Conservation (phyloP, 176 grass and related monocot genomes). For the Themeda triandra region DNA sequence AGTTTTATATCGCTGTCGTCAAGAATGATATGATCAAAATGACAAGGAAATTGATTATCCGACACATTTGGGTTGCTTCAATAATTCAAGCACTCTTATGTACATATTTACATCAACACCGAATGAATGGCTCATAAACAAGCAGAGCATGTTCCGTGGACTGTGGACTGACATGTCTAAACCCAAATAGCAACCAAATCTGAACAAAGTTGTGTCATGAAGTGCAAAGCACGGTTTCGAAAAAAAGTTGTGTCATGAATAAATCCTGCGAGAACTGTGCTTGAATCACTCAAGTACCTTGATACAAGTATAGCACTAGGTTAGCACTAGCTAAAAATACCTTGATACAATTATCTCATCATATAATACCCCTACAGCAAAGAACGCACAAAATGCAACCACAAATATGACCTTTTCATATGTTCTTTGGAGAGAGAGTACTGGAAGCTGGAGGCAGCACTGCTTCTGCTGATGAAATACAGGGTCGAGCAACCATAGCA, state of each 20-base stretch:
- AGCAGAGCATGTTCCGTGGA: not conserved
- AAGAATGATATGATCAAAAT: not conserved
- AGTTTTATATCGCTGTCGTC: not conserved
- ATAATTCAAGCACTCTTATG: not conserved
- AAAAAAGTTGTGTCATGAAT: not conserved
- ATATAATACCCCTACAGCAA: conserved; percentile 8
- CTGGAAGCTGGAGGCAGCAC: too few relatives aligned
- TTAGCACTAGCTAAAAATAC: not conserved
- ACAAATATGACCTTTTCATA: not conserved
- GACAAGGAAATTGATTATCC: not conserved
- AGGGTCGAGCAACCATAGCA: not conserved
- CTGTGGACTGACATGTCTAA: not conserved
- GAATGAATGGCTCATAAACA: not conserved
- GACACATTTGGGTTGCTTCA: not conserved
- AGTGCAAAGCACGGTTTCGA: too few relatives aligned
- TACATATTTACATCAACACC: not conserved
- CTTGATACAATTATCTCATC: conserved; percentile 6
- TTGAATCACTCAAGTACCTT: not conserved
- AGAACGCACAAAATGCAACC: conserved; percentile 1
- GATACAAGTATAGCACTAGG: not conserved
- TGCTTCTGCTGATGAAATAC: not conserved
- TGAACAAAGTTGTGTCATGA: too few relatives aligned
- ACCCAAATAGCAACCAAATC: not conserved
- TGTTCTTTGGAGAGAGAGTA: not conserved
- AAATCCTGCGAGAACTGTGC: not conserved